Percentiles rank a stretch among this genome's conserved stretches.
Evolutionary conservation across 768 basidiomycete genomes (phyloP).

Genomic region (Suillus paluster): DNA sequence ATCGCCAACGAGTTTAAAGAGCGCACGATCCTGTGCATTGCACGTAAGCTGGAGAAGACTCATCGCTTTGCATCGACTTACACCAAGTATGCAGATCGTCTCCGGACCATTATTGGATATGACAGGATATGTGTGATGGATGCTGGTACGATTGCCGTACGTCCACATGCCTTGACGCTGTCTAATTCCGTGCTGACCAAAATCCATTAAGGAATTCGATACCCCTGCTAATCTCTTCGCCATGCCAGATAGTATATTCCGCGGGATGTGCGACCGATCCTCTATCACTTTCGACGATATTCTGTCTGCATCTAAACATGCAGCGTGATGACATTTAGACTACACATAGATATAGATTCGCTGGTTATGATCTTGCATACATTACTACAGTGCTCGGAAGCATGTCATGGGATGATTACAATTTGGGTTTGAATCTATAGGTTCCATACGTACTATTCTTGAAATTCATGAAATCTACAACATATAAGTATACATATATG

Average conservation of each 20-base stretch:
- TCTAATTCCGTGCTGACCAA: neutral
- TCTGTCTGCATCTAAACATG: conserved; percentile 34
- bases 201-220: conserved; percentile 70
- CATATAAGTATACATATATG: too few relatives aligned
- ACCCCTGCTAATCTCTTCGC: conserved; percentile 71
- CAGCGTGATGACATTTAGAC: neutral
- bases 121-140: conserved; percentile 90
- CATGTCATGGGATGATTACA: too few relatives aligned
- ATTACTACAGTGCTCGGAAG: too few relatives aligned
- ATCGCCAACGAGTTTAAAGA: conserved; percentile 84
- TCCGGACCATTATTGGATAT: conserved; percentile 86
- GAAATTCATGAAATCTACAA: too few relatives aligned
- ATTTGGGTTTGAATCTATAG: too few relatives aligned
- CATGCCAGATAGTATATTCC: conserved; percentile 68
- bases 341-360: too few relatives aligned
- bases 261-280: conserved; percentile 86
- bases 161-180: conserved; percentile 34
- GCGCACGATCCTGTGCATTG: conserved; percentile 86
- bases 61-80: neutral
- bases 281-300: conserved; percentile 77
- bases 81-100: conserved; percentile 56
- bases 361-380: too few relatives aligned
- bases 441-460: too few relatives aligned
- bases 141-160: conserved; percentile 72
- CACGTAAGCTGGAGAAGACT: conserved; percentile 55